Percentiles rank a stretch among this genome's conserved stretches.
Evolutionary conservation across 73 alveolate genomes (phyloP).

Genomic region (Diophrys appendiculata): DNA sequence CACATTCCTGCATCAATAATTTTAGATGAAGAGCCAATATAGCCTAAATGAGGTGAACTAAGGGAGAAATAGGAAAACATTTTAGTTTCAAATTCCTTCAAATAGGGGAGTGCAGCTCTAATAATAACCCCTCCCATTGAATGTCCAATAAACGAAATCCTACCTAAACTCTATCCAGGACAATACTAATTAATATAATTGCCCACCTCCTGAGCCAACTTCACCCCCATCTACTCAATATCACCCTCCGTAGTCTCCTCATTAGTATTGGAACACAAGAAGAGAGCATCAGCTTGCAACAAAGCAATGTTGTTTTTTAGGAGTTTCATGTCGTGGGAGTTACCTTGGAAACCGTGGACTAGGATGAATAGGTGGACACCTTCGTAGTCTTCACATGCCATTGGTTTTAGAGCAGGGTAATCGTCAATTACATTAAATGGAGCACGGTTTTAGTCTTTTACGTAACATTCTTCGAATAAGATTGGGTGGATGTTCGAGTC

Average conservation of each 20-base stretch:
- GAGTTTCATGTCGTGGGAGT: slow-evolving; percentile 96
- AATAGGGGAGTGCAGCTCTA: slow-evolving; percentile 95
- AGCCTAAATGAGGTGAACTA: slow-evolving; percentile 99
- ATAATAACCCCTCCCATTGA: slow-evolving; percentile 97
- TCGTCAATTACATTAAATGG: slow-evolving; percentile 3
- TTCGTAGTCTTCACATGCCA: slow-evolving; percentile 22
- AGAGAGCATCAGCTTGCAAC: slow-evolving; percentile 96
- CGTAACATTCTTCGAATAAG: slow-evolving; percentile 38
- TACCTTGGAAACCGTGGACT: slow-evolving; percentile 99
- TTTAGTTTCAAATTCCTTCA: slow-evolving; percentile 90
- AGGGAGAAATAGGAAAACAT: slow-evolving; percentile 94
- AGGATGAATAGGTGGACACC: slow-evolving; percentile 96
- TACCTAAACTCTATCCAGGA: slow-evolving; percentile 62
- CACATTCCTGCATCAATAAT: slow-evolving; percentile 97
- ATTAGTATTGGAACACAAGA: slow-evolving; percentile 88
- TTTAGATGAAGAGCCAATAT: slow-evolving; percentile 85
- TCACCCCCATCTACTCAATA: slow-evolving; percentile 96
- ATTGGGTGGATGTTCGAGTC: slow-evolving; percentile 43
- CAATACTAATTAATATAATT: slow-evolving; percentile 22
- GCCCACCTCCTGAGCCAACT: slow-evolving; percentile 13
- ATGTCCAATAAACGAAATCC: slow-evolving; percentile 98
- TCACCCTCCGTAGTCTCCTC: slow-evolving; percentile 97
- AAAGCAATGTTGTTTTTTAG: slow-evolving; percentile 95
- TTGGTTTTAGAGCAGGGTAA: slow-evolving; percentile 2
- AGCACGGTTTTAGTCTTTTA: slow-evolving; percentile 39